Evolutionary conservation across 2,329 filamentous ascomycete species (phyloP).

Genomic region (Pseudonectria buxi): DNA sequence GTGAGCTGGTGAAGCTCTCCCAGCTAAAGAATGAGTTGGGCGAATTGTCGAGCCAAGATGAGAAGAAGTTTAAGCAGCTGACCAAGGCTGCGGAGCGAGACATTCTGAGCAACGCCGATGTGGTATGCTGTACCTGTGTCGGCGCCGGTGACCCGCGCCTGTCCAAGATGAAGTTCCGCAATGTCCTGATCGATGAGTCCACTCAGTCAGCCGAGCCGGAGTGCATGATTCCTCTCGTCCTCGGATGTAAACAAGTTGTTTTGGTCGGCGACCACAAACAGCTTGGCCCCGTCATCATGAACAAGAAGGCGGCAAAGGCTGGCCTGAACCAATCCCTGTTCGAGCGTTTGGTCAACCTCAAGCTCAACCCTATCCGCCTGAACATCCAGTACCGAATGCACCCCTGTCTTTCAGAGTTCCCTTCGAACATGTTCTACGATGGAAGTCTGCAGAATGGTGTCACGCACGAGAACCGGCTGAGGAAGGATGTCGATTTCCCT

Average conservation of each 20-base stretch:
- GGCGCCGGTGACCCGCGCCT: constrained; percentile 93
- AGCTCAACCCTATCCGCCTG: constrained; percentile 81
- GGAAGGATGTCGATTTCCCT: constrained; percentile 92
- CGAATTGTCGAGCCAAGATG: constrained; percentile 88
- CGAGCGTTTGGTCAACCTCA: constrained; percentile 89
- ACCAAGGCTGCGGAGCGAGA: constrained; percentile 91
- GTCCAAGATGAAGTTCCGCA: constrained; percentile 96
- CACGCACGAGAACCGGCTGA: constrained; percentile 78
- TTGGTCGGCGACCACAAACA: constrained; percentile 97
- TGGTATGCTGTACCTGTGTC: constrained; percentile 98
- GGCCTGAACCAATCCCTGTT: constrained; percentile 98
- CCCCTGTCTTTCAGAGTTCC: constrained; percentile 92
- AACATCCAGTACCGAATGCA: constrained; percentile 99
- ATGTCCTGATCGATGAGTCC: constrained; percentile 95
- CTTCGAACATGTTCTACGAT: constrained; percentile 99
- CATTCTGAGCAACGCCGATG: constrained; percentile 90
- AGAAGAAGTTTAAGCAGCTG: constrained; percentile 97
- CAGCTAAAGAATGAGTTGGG: constrained; percentile 88
- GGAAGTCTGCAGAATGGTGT: constrained; percentile 95
- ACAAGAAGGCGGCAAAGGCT: constrained; percentile 98
- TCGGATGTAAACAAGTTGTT: constrained; percentile 98
- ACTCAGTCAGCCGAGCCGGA: constrained; percentile 97
- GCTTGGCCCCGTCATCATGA: constrained; percentile 98
- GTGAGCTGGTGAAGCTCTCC: constrained; percentile 84
- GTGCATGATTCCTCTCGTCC: constrained; percentile 95